Conservation (phyloP, 371 early-diverging fungal species). For the Circinella minor region DNA sequence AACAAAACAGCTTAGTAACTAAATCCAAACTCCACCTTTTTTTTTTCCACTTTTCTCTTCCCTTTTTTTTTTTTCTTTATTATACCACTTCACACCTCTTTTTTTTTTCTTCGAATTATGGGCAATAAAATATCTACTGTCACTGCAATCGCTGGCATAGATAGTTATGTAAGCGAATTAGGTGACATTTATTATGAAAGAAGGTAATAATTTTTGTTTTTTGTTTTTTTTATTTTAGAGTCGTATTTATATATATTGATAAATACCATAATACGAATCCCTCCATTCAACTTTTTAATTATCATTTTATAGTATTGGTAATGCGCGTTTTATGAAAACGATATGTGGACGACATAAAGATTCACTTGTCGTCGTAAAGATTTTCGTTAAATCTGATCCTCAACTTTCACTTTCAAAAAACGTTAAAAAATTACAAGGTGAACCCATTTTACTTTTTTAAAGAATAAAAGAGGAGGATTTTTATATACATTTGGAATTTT, state of each 20-base stretch:
- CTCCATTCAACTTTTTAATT: no score
- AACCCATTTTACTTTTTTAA: conserved; percentile 21
- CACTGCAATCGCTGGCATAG: conserved; percentile 70
- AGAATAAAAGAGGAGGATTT: no score
- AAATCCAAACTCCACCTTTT: no score
- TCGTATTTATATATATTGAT: no score
- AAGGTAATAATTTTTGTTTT: conserved; percentile 47
- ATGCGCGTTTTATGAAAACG: conserved; percentile 93
- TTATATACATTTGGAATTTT: no score
- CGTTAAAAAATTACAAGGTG: conserved; percentile 62
- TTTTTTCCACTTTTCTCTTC: no score
- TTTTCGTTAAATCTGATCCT: conserved; percentile 87
- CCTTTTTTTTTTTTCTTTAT: background rate
- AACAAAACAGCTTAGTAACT: no score
- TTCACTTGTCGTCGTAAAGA: conserved; percentile 84
- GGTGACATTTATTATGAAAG: conserved; percentile 76
- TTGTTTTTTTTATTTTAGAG: no score
- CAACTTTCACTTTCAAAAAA: conserved; percentile 64
- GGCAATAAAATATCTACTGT: conserved; percentile 73
- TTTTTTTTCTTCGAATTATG: conserved; percentile 38
- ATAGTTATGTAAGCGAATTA: conserved; percentile 73
- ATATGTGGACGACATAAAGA: conserved; percentile 82
- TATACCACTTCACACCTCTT: background rate
- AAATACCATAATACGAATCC: no score
- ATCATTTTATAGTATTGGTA: conserved; percentile 69